A percentile compares a stretch with the other conserved stretches of the same genome.
Conservation (phyloP, 2,329 filamentous ascomycete genomes). For the Hymenoscyphus occultus region DNA sequence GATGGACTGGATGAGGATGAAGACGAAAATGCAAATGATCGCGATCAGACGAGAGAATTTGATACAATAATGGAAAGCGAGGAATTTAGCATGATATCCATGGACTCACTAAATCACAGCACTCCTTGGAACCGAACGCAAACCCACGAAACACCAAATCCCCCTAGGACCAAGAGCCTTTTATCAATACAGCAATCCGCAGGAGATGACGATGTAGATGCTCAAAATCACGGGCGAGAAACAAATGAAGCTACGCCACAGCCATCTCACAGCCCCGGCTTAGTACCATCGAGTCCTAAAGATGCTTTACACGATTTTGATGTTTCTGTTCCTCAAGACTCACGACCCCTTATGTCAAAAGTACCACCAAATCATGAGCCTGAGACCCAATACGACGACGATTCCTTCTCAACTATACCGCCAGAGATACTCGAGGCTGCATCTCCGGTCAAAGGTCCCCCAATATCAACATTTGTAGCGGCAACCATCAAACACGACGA, state of each 20-base stretch:
- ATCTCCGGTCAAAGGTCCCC: constrained; percentile 16
- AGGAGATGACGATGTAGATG: constrained; percentile 21
- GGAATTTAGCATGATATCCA: constrained; percentile 56
- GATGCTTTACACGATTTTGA: constrained; percentile 21
- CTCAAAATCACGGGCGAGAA: constrained; percentile 23
- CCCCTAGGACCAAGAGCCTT: constrained; percentile 18
- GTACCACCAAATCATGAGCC: constrained; percentile 15
- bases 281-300: constrained; percentile 15
- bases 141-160: constrained; percentile 14
- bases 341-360: constrained; percentile 23
- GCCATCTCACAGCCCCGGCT: constrained; percentile 18
- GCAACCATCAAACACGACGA: constrained; percentile 12
- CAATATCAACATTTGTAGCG: constrained; percentile 11
- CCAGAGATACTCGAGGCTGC: constrained; percentile 25
- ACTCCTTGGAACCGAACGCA: constrained; percentile 33
- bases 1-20: constrained; percentile 9
- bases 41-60: constrained; percentile 39
- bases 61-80: constrained; percentile 56
- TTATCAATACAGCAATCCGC: constrained; percentile 17
- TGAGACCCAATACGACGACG: constrained; percentile 14
- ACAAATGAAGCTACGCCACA: constrained; percentile 18
- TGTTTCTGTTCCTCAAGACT: background rate
- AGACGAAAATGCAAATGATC: background rate
- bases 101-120: constrained; percentile 46
- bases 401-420: constrained; percentile 25